phyloP scores from a whole-genome alignment of 768 basidiomycete species.

The Macrolepiota dolichaula region DNA sequence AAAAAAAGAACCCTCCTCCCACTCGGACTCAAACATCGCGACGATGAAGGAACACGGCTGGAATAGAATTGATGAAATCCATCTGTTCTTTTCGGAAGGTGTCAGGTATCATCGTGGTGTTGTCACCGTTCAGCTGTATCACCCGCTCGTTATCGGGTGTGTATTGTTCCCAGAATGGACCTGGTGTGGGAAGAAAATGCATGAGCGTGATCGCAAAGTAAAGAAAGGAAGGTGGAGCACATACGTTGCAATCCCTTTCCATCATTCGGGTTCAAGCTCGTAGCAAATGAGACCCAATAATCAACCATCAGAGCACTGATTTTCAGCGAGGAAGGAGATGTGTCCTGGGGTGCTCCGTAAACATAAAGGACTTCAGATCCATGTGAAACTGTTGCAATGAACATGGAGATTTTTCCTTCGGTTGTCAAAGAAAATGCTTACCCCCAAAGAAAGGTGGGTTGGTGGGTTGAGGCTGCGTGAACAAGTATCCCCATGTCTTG shows the following conservation, averaged over 20 bases:
- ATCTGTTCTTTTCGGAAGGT: constrained; percentile 32
- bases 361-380: constrained; percentile 31
- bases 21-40: constrained; percentile 16
- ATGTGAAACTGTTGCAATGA: constrained; percentile 25
- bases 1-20: no score
- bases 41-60: constrained; percentile 21
- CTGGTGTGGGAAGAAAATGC: constrained; percentile 12
- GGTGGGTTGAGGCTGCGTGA: constrained; percentile 33
- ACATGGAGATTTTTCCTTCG: not conserved
- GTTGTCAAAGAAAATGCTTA: constrained; percentile 11
- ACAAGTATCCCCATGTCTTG: constrained; percentile 39
- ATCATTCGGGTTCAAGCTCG: constrained; percentile 37
- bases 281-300: constrained; percentile 41
- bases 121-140: constrained; percentile 30
- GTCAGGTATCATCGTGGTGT: constrained; percentile 32
- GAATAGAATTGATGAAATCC: constrained; percentile 31
- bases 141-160: constrained; percentile 17
- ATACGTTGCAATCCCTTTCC: constrained; percentile 26
- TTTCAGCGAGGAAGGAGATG: constrained; percentile 16
- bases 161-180: constrained; percentile 29
- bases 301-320: constrained; percentile 35
- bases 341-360: constrained; percentile 26
- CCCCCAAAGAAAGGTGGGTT: constrained; percentile 25
- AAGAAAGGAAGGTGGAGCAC: constrained; percentile 3
- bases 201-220: not conserved